phyloP scores from a whole-genome alignment of 306 rosid genomes.

The Prunus salicina region DNA sequence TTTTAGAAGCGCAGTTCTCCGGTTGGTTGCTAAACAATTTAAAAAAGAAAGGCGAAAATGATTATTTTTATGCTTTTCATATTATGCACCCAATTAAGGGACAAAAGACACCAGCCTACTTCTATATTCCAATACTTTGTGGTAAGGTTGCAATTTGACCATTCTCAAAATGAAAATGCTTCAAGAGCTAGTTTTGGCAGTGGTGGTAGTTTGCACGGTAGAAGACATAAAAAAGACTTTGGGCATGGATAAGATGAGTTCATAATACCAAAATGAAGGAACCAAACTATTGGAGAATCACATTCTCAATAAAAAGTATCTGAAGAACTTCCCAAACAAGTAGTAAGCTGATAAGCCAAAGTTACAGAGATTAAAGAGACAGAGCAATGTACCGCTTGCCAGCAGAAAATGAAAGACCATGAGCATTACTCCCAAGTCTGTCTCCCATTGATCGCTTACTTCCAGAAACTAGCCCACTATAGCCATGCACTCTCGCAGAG shows the following conservation, averaged over 20 bases:
- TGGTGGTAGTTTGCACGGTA: not conserved
- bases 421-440: constrained; percentile 29
- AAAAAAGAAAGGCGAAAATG: not conserved
- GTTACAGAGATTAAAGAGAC: not conserved
- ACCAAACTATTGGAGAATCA: not conserved
- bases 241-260: not conserved
- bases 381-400: constrained; percentile 36
- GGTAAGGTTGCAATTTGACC: not conserved
- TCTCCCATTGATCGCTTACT: constrained; percentile 35
- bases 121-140: not conserved
- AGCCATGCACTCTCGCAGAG: constrained; percentile 9
- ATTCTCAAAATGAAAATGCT: not conserved
- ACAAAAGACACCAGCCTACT: not conserved
- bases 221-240: not conserved
- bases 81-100: not conserved
- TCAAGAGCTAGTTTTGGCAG: not conserved
- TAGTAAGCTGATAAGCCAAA: not conserved
- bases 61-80: not conserved
- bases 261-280: not conserved
- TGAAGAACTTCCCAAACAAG: not conserved
- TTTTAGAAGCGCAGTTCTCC: not conserved
- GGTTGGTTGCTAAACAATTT: not conserved
- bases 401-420: constrained; percentile 21
- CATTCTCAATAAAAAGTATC: not conserved
- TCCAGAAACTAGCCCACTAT: constrained; percentile 27